Base-by-base conservation (phyloP, 2,329 filamentous ascomycete genomes). In the Neonectria coccinea region DNA sequence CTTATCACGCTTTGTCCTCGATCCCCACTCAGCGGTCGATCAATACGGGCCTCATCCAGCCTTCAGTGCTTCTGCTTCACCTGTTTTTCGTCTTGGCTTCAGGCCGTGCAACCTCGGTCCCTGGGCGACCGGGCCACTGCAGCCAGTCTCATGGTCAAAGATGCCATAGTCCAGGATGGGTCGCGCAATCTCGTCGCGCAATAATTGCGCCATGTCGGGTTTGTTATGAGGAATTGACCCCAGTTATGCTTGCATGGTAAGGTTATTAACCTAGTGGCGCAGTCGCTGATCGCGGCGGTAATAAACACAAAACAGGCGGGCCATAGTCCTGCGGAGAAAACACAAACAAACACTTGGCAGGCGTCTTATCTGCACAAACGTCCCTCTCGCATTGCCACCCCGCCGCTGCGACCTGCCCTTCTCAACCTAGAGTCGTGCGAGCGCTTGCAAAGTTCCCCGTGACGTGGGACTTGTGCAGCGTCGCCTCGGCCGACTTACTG, bases 401-500 rank as follows among this genome's bases (percentile, higher is more conserved):
- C n/a, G n/a, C 39, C 39, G 39, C 48, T 73, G 57, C 57, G 64
- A 73, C 71, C 71, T 73, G 71, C 71, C 71, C 33, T 73, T 73
- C 72, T 73, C 62, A 73, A 70, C 61, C 60, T 70, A 72, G 71
- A 55, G 45, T 52, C 33, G 62, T 60, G 56, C 54, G 50, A 66
- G 66, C 62, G 27, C 55, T 59, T 50, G 64, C 63, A 73, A 73
- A 72, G 71, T 73, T 70, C 71, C 62, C 52, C 33, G 31, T 27
- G 62, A 67, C 45, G 58, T 70, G 66, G 66, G 66, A 68, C 63
- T 58, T 62, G 51, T 64, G 64, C 62, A 48, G 20, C 36, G 39
- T 31, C 12, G 22, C 20, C 47, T 63, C 69, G 71, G 71, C 62
- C 64, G 68, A 61, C 65, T 51, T 71, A 56, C 71, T 71, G 64